Evolutionary conservation across 2,329 filamentous ascomycete species (phyloP), one percentile per base, ranked within the genome.

Genomic region (Beauveria varroae): DNA sequence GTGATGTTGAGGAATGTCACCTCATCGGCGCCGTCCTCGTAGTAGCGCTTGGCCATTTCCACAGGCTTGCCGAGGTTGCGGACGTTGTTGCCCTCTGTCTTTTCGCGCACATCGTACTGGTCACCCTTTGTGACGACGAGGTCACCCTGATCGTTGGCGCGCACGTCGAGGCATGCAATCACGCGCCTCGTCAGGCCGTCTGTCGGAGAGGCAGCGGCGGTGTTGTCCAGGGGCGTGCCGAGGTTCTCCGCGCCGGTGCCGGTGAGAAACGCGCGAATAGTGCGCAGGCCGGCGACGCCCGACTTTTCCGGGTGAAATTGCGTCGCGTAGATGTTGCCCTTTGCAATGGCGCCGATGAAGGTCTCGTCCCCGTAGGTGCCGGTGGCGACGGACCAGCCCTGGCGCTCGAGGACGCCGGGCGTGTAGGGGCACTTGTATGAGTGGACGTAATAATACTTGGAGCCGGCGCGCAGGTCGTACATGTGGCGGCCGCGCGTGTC

Each of bases 381-480:
- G 3, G 90, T 96, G 1, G 95, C 95, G n/a, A 98, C 89, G 9
- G 86, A 85, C 93, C 95, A 99, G 28, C 93, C 95, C 40, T 89
- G 82, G 60, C 80, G 79, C 74, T 97, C 92, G 14, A 97, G 80
- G 65, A 88, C 81, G 41, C 89, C 90, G 51, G 83, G 75, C 57
- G 77, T 76, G 73, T 97, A 96, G 3, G 88, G 88, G 28, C 86
- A 87, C 62, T 92, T 93, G 76, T 95, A 99, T 2, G 91, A 93
- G 80, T 99, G 95, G 61, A 99, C 93, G 72, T 99, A 99, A 78
- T 99, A 99, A 80, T 99, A 99, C 75, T 98, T 99, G 71, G 90
- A 96, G 58, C 82, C 81, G 0, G 90, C 87, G 30, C 84, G 80
- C 59, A 99, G 77, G 62, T 89, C 92, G 73, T 93, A 97, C 62